Percentiles rank a stretch among this genome's conserved stretches.
Conservation (phyloP, 1,284 basidiomycete species). For the Baeospora myosura region DNA sequence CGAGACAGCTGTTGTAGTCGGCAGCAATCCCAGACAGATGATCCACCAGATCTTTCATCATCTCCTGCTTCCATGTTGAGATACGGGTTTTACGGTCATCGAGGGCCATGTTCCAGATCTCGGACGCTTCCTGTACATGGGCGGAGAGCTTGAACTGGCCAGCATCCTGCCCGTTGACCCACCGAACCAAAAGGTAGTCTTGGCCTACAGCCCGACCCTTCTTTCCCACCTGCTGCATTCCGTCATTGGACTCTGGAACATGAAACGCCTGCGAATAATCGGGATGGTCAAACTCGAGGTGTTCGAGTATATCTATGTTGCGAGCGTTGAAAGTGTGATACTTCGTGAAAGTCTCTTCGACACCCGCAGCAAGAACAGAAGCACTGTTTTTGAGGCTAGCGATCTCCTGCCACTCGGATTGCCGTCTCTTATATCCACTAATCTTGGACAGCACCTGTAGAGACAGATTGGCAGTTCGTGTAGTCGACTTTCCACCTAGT, state of each 20-base stretch:
- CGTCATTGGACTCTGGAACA: constrained; percentile 34
- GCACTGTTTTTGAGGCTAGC: constrained; percentile 26
- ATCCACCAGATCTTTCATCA: constrained; percentile 29
- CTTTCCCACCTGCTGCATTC: constrained; percentile 34
- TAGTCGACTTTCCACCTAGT: constrained; percentile 47
- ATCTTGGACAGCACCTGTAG: constrained; percentile 28
- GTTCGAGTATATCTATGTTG: constrained; percentile 26
- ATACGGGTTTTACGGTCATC: constrained; percentile 25
- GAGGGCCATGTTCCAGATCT: constrained; percentile 39
- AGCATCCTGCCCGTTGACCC: constrained; percentile 35
- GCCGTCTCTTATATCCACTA: constrained; percentile 15
- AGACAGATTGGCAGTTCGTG: constrained; percentile 33
- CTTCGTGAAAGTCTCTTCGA: constrained; percentile 26
- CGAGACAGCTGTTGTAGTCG: constrained; percentile 35
- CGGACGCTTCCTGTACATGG: constrained; percentile 18
- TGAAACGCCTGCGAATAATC: constrained; percentile 41
- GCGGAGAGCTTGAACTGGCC: constrained; percentile 29
- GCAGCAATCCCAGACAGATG: constrained; percentile 29
- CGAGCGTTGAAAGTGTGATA: constrained; percentile 22
- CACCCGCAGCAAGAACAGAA: constrained; percentile 14
- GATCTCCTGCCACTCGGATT: constrained; percentile 33
- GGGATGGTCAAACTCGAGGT: constrained; percentile 39
- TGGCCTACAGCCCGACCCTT: constrained; percentile 26
- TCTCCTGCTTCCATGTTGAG: constrained; percentile 33
- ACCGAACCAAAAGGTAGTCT: constrained; percentile 40